phyloP scores from a whole-genome alignment of 345 rosid genomes.

The Boechera retrofracta region DNA sequence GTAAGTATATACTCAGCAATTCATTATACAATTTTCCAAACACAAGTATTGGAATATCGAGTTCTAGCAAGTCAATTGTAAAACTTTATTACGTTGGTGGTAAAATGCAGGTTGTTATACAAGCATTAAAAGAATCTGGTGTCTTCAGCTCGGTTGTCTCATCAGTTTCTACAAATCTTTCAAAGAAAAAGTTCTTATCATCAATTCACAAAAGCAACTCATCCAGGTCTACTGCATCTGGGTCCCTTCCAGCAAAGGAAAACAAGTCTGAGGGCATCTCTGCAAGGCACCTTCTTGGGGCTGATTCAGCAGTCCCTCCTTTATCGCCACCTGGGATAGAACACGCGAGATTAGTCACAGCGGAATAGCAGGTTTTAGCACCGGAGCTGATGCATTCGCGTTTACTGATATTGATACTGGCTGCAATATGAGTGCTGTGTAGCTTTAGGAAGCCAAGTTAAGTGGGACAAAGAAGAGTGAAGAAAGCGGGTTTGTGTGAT shows the following conservation, averaged over 20 bases:
- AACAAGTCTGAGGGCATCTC: constrained; percentile 52
- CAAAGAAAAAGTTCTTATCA: constrained; percentile 61
- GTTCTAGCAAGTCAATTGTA: constrained; percentile 5
- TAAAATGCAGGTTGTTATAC: constrained; percentile 66
- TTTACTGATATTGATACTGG: constrained; percentile 22
- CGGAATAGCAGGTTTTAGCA: constrained; percentile 27
- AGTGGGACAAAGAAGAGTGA: constrained; percentile 23
- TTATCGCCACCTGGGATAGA: constrained; percentile 70
- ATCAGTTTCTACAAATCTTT: constrained; percentile 58
- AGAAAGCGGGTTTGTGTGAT: constrained; percentile 30
- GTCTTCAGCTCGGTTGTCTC: constrained; percentile 74
- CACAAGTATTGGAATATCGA: background rate
- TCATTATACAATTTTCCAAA: constrained; percentile 7
- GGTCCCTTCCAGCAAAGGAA: constrained; percentile 56
- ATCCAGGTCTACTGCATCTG: constrained; percentile 54
- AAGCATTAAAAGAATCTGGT: constrained; percentile 86
- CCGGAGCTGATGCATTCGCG: background rate
- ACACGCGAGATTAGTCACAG: constrained; percentile 35
- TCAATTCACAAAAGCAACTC: constrained; percentile 58
- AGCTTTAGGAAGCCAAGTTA: constrained; percentile 37
- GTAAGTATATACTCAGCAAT: constrained; percentile 48
- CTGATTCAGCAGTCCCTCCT: constrained; percentile 76
- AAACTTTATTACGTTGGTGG: background rate
- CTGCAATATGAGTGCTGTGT: constrained; percentile 25
- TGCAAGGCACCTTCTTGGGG: constrained; percentile 62